These are phyloP conservation scores for Ophiognomonia clavigignenti-juglandacearum DNA, from an alignment of 2,329 filamentous ascomycete genomes.

Conservation along the genomic window DNA sequence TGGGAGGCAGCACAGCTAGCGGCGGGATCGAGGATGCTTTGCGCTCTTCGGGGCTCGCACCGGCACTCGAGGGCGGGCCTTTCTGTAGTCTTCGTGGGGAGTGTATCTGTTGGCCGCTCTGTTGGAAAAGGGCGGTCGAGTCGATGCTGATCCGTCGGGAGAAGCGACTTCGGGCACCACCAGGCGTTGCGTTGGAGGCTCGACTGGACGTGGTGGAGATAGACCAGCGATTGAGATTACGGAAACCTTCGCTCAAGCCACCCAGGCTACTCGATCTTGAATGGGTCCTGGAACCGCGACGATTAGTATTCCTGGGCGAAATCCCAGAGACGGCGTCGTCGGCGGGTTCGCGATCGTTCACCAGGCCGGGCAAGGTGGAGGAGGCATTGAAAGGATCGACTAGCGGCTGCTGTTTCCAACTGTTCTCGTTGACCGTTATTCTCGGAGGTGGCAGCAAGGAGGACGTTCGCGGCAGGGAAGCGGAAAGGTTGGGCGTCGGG, in stretches of 20 bases:
- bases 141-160: constrained; percentile 41
- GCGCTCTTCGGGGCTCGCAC: constrained; percentile 22
- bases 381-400: constrained; percentile 24
- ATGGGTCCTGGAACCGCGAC: constrained; percentile 20
- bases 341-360: constrained; percentile 18
- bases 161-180: constrained; percentile 28
- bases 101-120: constrained; percentile 19
- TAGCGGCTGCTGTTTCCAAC: constrained; percentile 11
- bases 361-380: constrained; percentile 9
- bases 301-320: constrained; percentile 16
- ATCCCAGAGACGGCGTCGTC: too few species aligned
- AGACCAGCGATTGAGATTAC: constrained; percentile 49
- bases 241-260: constrained; percentile 37
- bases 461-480: constrained; percentile 35
- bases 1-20: constrained; percentile 34
- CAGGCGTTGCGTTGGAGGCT: constrained; percentile 31
- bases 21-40: constrained; percentile 25
- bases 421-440: constrained; percentile 21
- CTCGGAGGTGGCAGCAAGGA: constrained; percentile 38
- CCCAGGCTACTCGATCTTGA: constrained; percentile 33
- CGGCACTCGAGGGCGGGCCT: constrained; percentile 28
- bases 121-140: constrained; percentile 26
- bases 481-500: constrained; percentile 22
- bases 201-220: constrained; percentile 46
- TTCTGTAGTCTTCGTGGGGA: constrained; percentile 35